Base-by-base conservation (phyloP, 1,284 basidiomycete species). In the Heterobasidion parviporum region DNA sequence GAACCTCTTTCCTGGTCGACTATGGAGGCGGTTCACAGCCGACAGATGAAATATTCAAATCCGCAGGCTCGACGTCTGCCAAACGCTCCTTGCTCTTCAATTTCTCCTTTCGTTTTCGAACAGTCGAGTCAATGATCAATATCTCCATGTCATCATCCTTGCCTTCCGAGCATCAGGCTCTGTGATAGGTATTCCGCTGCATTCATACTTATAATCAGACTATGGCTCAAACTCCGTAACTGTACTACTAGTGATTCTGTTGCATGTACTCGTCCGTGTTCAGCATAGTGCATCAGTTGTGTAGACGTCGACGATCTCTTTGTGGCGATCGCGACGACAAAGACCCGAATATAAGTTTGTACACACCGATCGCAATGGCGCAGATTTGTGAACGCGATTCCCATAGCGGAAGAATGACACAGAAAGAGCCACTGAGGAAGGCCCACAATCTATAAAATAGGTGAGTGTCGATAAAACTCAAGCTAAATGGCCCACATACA, bases 361-460 rank as follows among this genome's bases (percentile, higher is more conserved):
- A 48, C 48, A 65, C 16, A 46, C 64, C 55, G 32, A 58, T 49
- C 38, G 65, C 33, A 54, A 78, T 75, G 38, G 55, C 55, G 16
- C 38, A 57, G 16, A 78, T 76, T 62, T 77, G 75, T 36, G 53
- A 57, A 16, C 71, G 66, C 4, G 74, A 75, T 60, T 79, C 78
- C 74, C 73, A 78, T 8, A 80, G 55, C 0, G 78, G 77, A 1
- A 79, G 63, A 32, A 79, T 45, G 20, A 79, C 74, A 55, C 75
- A 78, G 61, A 76, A 79, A 10, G 70, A 62, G 1, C 76, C 77
- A 44, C 73, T 76, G 54, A 69, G 59, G 50, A 74, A 72, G 0
- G 70, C 76, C 77, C 77, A 79, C 43, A 77, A 73, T 52, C 77
- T 74, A 43, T 14, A 51, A 15, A 50, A 50, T 50, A 36, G 38